Conservation (phyloP, 225 moss, liverwort and hornwort species). For the Pseudisothecium myosuroides region DNA sequence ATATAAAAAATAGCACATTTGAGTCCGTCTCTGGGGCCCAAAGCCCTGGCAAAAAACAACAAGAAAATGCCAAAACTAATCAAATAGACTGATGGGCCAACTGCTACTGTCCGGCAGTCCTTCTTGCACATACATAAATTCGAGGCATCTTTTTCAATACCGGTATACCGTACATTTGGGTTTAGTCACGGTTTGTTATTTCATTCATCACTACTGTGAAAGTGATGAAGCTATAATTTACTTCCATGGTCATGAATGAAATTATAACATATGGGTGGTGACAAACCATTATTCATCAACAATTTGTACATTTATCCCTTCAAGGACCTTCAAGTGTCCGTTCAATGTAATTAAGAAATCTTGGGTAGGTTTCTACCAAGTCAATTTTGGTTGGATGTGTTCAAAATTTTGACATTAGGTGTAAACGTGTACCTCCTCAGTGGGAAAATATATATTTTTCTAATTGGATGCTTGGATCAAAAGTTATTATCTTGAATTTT, state of each 20-base stretch:
- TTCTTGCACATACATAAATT: neutral
- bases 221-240: neutral
- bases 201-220: neutral
- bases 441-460: neutral
- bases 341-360: neutral
- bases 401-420: neutral
- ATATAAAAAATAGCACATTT: too few relatives aligned
- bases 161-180: neutral
- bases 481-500: neutral
- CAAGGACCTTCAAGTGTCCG: neutral
- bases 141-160: neutral
- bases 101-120: neutral
- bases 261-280: neutral
- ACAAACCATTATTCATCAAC: neutral
- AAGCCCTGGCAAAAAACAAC: neutral
- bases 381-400: neutral
- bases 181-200: neutral
- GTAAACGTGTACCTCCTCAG: rapidly evolving
- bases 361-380: rapidly evolving
- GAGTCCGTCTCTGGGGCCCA: too few relatives aligned
- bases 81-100: neutral
- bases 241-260: neutral
- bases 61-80: neutral
- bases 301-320: neutral
- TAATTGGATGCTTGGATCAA: rapidly evolving